Evolutionary conservation across 495 filamentous ascomycete genomes (phyloP).

Genomic region (Apodospora peruviana): DNA sequence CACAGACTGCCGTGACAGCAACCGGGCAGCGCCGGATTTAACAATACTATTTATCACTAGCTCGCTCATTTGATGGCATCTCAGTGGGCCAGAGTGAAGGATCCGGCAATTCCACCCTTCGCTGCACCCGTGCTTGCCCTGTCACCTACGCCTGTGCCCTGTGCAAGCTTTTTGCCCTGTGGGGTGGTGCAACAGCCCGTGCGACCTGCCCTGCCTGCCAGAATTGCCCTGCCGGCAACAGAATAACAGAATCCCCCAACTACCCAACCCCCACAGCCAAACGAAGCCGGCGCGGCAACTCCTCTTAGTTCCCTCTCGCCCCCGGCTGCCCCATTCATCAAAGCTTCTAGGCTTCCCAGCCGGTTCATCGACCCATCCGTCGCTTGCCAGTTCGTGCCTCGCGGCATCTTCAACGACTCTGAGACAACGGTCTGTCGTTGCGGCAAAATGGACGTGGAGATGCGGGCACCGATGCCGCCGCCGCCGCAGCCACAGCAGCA

Average conservation of each 20-base stretch:
- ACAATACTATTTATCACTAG: too few relatives aligned
- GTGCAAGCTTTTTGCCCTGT: too few relatives aligned
- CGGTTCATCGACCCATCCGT: neutral
- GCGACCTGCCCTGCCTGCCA: too few relatives aligned
- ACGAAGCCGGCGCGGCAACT: conserved; percentile 17
- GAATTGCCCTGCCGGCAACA: conserved; percentile 26
- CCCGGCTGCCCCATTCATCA: neutral
- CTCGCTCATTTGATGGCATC: too few relatives aligned
- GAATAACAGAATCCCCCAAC: conserved; percentile 9
- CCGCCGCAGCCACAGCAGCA: conserved; percentile 8
- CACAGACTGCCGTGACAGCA: too few relatives aligned
- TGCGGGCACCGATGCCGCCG: conserved; percentile 15
- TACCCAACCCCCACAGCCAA: conserved; percentile 9
- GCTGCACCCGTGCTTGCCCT: too few relatives aligned
- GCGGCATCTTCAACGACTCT: conserved; percentile 4
- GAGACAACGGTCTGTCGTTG: neutral
- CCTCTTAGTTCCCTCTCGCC: neutral
- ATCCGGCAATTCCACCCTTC: too few relatives aligned
- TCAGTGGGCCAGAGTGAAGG: too few relatives aligned
- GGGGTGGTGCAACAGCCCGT: too few relatives aligned
- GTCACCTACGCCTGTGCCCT: too few relatives aligned
- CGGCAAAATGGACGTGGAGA: conserved; percentile 21
- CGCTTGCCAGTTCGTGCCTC: neutral
- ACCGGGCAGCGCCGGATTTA: too few relatives aligned
- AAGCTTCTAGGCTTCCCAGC: too few relatives aligned